Evolutionary conservation across 192 early-diverging fungal species (phyloP).

Genomic region (Pilaira anomala): DNA sequence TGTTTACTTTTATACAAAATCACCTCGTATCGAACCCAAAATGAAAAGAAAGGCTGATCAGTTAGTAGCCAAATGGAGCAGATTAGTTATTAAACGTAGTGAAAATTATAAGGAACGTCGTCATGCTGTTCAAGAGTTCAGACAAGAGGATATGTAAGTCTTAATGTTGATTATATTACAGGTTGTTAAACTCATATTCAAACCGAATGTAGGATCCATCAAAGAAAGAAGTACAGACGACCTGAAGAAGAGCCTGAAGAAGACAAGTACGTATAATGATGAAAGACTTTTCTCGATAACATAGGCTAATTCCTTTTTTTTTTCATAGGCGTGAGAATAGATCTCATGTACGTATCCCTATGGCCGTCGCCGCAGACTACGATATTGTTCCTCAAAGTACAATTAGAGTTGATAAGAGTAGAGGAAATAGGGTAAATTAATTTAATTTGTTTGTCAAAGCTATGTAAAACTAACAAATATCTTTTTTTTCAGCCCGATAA

Average conservation of each 20-base stretch:
- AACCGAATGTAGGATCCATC: conserved; percentile 17
- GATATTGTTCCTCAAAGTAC: conserved; percentile 41
- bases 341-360: conserved; percentile 34
- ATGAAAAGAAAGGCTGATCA: conserved; percentile 74
- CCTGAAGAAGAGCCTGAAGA: conserved; percentile 21
- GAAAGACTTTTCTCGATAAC: not conserved
- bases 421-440: conserved; percentile 24
- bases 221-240: conserved; percentile 24
- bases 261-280: conserved; percentile 25
- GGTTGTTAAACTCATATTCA: no score
- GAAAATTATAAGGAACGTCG: conserved; percentile 64
- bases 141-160: conserved; percentile 35
- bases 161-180: no score
- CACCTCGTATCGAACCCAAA: conserved; percentile 64
- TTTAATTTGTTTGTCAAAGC: not conserved
- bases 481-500: conserved; percentile 2
- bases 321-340: conserved; percentile 14
- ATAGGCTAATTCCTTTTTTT: not conserved
- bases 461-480: not conserved
- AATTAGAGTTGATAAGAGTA: conserved; percentile 26
- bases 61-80: conserved; percentile 81
- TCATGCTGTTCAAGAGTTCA: conserved; percentile 26
- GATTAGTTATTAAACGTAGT: conserved; percentile 79
- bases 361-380: conserved; percentile 34
- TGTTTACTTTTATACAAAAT: conserved; percentile 87